Conservation (phyloP, 176 grass and related monocot species). For the Secale cereale region DNA sequence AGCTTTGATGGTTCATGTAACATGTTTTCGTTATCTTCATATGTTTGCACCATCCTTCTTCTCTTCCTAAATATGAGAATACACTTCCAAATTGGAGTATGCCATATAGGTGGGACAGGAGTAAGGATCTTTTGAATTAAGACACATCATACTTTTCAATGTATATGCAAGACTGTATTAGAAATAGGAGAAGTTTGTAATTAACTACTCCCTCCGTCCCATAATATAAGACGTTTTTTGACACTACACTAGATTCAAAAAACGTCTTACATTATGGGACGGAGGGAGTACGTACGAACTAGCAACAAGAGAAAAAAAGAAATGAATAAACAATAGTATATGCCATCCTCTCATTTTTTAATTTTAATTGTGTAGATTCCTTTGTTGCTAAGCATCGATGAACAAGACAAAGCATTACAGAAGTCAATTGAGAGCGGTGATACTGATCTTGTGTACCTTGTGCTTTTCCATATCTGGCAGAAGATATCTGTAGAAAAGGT, state of each 20-base stretch:
- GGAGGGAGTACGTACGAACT: not conserved
- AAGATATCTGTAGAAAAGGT: slow-evolving; percentile 72
- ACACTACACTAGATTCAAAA: too few relatives aligned
- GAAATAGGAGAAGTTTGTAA: slow-evolving; percentile 7
- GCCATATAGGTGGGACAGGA: not conserved
- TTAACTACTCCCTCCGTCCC: too few relatives aligned
- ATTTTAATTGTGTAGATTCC: slow-evolving; percentile 63
- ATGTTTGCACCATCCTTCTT: not conserved
- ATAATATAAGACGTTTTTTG: too few relatives aligned
- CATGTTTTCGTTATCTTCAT: slow-evolving; percentile 7
- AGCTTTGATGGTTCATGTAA: not conserved
- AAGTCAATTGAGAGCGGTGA: slow-evolving; percentile 94
- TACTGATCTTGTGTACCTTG: slow-evolving; percentile 96
- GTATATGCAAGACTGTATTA: not conserved
- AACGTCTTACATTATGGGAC: too few relatives aligned
- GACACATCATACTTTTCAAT: not conserved
- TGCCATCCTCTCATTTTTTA: slow-evolving; percentile 25
- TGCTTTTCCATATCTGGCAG: slow-evolving; percentile 97
- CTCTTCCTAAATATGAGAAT: slow-evolving; percentile 6
- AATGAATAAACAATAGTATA: not conserved
- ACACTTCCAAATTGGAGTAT: not conserved
- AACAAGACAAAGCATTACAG: slow-evolving; percentile 84
- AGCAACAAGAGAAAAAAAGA: not conserved
- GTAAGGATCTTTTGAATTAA: slow-evolving; percentile 10
- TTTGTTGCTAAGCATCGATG: slow-evolving; percentile 87